phyloP scores from a whole-genome alignment of 352 stramenopile species.

The Pythium oligandrum region DNA sequence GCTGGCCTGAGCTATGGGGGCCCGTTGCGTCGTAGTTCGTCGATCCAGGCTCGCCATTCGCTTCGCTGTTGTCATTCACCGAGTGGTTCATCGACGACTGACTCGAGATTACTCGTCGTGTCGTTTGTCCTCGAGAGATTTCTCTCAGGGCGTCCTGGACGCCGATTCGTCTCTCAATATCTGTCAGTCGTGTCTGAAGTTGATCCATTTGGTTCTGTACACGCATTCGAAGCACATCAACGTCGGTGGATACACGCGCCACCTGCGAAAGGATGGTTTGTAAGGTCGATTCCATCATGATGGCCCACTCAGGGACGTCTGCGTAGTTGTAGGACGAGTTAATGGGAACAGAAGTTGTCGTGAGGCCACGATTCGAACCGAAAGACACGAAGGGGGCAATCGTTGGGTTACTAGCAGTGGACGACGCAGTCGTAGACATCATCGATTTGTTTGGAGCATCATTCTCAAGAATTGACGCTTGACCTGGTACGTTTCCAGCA shows the following conservation, averaged over 20 bases:
- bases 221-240: constrained; percentile 42
- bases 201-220: constrained; percentile 30
- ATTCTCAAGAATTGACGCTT: constrained; percentile 10
- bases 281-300: constrained; percentile 44
- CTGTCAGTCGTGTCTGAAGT: constrained; percentile 16
- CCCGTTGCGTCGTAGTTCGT: neutral
- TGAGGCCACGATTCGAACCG: no score
- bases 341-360: no score
- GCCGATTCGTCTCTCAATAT: constrained; percentile 36
- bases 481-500: constrained; percentile 6
- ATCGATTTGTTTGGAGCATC: neutral
- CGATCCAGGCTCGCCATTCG: neutral
- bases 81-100: neutral
- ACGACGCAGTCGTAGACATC: no score
- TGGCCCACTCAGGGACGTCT: constrained; percentile 36
- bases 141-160: constrained; percentile 49
- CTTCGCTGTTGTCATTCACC: neutral
- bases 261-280: constrained; percentile 54
- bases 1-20: neutral
- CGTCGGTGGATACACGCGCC: constrained; percentile 40
- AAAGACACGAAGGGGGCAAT: no score
- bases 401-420: no score
- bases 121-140: constrained; percentile 24
- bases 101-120: constrained; percentile 2
- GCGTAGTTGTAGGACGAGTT: no score